These are phyloP conservation scores for Sicyos edulis DNA, from an alignment of 306 rosid species.

Conservation along the genomic window DNA sequence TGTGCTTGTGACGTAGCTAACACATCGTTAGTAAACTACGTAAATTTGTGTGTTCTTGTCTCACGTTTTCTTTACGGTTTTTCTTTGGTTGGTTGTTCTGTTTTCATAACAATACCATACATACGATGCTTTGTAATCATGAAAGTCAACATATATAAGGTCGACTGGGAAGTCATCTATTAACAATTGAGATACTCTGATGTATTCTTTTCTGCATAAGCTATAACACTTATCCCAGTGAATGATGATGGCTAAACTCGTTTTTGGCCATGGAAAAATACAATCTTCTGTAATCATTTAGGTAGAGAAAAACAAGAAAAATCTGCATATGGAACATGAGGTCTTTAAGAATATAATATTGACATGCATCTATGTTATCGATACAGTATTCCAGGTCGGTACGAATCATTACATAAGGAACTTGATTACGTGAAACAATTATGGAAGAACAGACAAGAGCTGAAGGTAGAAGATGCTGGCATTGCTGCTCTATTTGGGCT, in stretches of 20 bases:
- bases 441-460: constrained; percentile 69
- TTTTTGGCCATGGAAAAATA: background rate
- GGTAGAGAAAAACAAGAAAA: background rate
- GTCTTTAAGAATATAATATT: background rate
- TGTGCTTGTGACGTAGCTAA: no score
- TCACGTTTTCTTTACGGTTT: no score
- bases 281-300: background rate
- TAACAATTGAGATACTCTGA: background rate
- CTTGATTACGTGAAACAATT: constrained; percentile 64
- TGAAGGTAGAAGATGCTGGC: constrained; percentile 87
- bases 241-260: background rate
- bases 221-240: background rate
- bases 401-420: constrained; percentile 69
- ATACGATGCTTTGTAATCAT: no score
- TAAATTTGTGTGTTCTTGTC: no score
- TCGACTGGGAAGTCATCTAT: background rate
- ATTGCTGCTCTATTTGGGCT: constrained; percentile 87
- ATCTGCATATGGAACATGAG: background rate
- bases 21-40: no score
- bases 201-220: background rate
- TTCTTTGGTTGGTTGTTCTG: no score
- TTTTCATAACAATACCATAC: no score
- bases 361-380: constrained; percentile 6
- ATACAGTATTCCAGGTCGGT: constrained; percentile 73
- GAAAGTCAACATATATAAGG: background rate